Percentiles rank a stretch among this genome's conserved stretches.
These are phyloP conservation scores for Corymbia maculata DNA, from an alignment of 345 rosid species.

Conservation along the genomic window DNA sequence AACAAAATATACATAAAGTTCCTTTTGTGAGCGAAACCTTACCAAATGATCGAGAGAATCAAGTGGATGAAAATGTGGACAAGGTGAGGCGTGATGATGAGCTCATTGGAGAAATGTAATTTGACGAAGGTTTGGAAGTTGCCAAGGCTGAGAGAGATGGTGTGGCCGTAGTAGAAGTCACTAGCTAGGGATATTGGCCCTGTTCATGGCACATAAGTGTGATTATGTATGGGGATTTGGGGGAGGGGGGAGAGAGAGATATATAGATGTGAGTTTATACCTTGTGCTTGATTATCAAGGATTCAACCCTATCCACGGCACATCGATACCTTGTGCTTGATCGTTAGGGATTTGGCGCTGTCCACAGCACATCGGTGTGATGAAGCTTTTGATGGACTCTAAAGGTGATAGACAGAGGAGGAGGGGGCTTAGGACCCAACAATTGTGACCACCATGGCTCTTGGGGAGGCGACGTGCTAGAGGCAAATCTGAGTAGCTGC, in stretches of 20 bases:
- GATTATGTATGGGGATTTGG: not conserved
- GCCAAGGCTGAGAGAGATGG: conserved; percentile 44
- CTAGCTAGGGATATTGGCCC: conserved; percentile 10
- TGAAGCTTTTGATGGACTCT: not conserved
- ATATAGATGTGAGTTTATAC: too few species aligned
- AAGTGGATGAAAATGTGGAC: not conserved
- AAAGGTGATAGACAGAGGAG: accelerated
- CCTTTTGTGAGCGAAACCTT: not conserved
- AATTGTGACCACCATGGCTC: not conserved
- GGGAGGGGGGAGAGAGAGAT: not conserved
- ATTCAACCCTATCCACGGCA: too few species aligned
- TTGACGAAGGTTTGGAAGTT: conserved; percentile 58
- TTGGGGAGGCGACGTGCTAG: not conserved
- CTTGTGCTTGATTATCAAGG: too few species aligned
- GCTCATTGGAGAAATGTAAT: conserved; percentile 47
- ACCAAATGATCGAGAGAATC: not conserved
- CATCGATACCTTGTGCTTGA: too few species aligned
- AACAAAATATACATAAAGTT: too few species aligned
- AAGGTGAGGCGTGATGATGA: conserved; percentile 34
- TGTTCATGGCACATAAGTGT: not conserved
- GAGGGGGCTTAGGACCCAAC: not conserved
- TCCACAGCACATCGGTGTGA: too few species aligned
- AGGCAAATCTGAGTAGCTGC: not conserved
- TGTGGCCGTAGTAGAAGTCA: conserved; percentile 54
- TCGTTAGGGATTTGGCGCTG: too few species aligned